These are phyloP conservation scores for Syzygium grande DNA, from an alignment of 345 rosid species.

Conservation along the genomic window DNA sequence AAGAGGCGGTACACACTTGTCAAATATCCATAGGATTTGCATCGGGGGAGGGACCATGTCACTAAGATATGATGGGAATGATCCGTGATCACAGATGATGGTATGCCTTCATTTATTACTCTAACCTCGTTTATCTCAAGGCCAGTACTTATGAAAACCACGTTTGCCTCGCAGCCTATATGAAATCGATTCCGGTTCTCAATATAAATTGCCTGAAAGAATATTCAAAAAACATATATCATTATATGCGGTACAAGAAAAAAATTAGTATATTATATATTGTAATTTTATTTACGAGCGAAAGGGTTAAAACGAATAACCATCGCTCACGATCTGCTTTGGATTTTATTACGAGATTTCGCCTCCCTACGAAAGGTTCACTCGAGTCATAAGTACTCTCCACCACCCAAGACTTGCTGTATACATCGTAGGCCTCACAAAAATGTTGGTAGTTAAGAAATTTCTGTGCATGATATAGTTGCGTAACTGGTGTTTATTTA, in stretches of 20 bases:
- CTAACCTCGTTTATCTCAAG: not conserved
- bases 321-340: rapidly evolving
- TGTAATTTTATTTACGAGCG: not conserved
- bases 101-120: not conserved
- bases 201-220: not conserved
- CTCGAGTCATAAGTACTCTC: not conserved
- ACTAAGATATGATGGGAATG: not conserved
- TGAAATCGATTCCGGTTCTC: not conserved
- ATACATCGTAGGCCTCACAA: not conserved
- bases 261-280: not conserved
- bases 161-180: not conserved
- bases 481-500: too few species aligned
- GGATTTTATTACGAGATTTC: rapidly evolving
- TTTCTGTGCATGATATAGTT: not conserved
- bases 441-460: not conserved
- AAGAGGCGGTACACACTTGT: not conserved
- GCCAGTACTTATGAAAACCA: not conserved
- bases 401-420: not conserved
- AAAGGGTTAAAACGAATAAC: not conserved
- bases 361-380: rapidly evolving
- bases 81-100: not conserved
- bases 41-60: not conserved
- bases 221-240: not conserved
- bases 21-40: not conserved
- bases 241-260: not conserved